Conservation (phyloP, 495 filamentous ascomycete genomes). For the Xylaria venustula region DNA sequence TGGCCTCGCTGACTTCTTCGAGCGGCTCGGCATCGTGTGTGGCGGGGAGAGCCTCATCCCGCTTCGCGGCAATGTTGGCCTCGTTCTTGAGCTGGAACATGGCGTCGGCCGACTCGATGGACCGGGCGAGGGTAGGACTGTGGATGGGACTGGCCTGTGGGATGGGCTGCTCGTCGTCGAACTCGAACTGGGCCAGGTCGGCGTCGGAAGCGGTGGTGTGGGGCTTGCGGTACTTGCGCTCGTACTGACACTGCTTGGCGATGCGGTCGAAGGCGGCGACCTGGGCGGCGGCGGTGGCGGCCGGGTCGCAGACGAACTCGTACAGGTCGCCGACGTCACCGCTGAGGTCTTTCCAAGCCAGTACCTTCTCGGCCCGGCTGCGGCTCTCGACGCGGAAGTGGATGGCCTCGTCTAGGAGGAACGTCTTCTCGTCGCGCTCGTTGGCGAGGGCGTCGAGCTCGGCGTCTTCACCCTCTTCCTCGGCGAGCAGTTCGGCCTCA, state of each 20-base stretch:
- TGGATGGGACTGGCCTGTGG: conserved; percentile 76
- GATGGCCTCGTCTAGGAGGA: conserved; percentile 85
- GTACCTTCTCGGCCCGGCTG: conserved; percentile 72
- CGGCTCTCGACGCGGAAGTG: conserved; percentile 83
- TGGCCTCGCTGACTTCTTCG: conserved; percentile 15
- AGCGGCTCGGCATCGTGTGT: background rate
- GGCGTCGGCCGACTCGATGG: conserved; percentile 46
- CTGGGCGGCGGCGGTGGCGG: conserved; percentile 64
- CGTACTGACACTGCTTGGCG: conserved; percentile 93
- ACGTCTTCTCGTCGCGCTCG: conserved; percentile 95
- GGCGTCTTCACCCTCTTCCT: conserved; percentile 78
- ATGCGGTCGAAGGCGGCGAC: conserved; percentile 79
- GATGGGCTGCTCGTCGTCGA: conserved; percentile 74
- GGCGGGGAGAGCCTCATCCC: conserved; percentile 20
- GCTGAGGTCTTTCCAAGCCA: conserved; percentile 93
- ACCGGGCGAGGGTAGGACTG: conserved; percentile 57
- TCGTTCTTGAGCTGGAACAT: conserved; percentile 39
- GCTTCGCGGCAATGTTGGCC: conserved; percentile 34
- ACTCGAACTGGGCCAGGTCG: conserved; percentile 79
- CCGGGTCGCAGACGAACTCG: conserved; percentile 90
- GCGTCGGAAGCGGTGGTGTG: conserved; percentile 76
- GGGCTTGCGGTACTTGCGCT: conserved; percentile 82
- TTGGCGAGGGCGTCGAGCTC: conserved; percentile 60
- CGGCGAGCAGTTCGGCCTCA: conserved; percentile 82
- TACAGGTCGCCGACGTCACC: conserved; percentile 91